These are phyloP conservation scores for Didymella sp. DNA, from an alignment of 2,329 filamentous ascomycete species.

Conservation along the genomic window DNA sequence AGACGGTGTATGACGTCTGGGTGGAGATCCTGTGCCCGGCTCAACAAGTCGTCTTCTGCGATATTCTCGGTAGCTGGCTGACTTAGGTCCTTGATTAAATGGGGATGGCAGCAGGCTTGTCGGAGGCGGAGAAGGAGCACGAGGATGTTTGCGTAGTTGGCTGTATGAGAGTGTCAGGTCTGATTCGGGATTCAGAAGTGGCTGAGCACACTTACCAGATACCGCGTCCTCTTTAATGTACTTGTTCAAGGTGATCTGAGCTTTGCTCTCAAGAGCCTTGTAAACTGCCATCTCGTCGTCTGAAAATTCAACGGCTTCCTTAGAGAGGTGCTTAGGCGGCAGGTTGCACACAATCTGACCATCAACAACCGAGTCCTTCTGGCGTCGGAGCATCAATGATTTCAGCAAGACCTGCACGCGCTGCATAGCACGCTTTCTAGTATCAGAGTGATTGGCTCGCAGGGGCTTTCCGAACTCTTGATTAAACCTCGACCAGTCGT, in stretches of 20 bases:
- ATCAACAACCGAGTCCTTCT: constrained; percentile 79
- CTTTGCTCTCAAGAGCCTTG: constrained; percentile 68
- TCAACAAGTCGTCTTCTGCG: constrained; percentile 63
- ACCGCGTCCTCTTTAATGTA: constrained; percentile 74
- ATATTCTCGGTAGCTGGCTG: constrained; percentile 67
- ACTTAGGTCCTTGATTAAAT: constrained; percentile 71
- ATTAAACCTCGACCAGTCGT: constrained; percentile 67
- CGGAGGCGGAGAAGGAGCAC: constrained; percentile 81
- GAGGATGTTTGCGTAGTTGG: constrained; percentile 79
- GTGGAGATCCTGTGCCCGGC: constrained; percentile 67
- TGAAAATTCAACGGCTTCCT: constrained; percentile 69
- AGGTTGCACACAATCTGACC: constrained; percentile 77
- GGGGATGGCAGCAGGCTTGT: constrained; percentile 80
- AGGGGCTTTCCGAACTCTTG: constrained; percentile 60
- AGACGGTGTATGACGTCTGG: constrained; percentile 70
- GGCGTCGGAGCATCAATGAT: constrained; percentile 81
- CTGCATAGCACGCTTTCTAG: constrained; percentile 64
- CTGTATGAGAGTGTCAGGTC: constrained; percentile 22
- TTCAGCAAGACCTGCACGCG: constrained; percentile 78
- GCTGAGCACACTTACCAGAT: constrained; percentile 51
- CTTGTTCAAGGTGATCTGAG: constrained; percentile 76
- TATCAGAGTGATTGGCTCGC: constrained; percentile 49
- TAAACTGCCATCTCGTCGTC: constrained; percentile 72
- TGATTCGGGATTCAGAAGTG: too few relatives aligned
- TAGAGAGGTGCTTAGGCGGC: constrained; percentile 68